Evolutionary conservation across 2,329 filamentous ascomycete species (phyloP).

Genomic region (Aspergillus pseudoterreus): DNA sequence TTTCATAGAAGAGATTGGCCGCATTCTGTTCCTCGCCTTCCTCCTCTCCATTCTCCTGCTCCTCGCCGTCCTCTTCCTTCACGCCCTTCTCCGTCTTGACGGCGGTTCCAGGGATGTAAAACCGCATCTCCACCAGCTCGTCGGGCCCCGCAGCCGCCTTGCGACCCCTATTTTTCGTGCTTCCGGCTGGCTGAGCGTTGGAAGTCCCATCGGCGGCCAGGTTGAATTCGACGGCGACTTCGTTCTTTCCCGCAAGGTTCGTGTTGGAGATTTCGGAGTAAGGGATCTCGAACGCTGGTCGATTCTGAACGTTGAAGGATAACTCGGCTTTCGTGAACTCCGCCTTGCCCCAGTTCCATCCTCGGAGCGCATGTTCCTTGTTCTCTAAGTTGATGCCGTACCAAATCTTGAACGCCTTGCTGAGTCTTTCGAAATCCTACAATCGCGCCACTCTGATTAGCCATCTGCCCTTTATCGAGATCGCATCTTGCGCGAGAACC

Average conservation of each 20-base stretch:
- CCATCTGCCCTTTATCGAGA: too few relatives aligned
- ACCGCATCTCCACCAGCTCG: slow-evolving; percentile 96
- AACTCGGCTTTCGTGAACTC: slow-evolving; percentile 95
- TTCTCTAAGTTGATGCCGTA: slow-evolving; percentile 90
- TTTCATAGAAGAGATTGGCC: slow-evolving; percentile 96
- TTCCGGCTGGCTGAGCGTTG: slow-evolving; percentile 68
- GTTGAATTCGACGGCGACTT: slow-evolving; percentile 93
- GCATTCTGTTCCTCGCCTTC: slow-evolving; percentile 85
- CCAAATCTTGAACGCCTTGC: slow-evolving; percentile 96
- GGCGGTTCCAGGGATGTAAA: slow-evolving; percentile 92
- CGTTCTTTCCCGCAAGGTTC: slow-evolving; percentile 94
- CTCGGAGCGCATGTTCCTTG: slow-evolving; percentile 88
- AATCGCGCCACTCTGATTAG: background rate
- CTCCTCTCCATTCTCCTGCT: slow-evolving; percentile 59
- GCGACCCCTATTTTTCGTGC: slow-evolving; percentile 70
- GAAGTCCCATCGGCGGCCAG: slow-evolving; percentile 69
- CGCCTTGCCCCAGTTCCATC: slow-evolving; percentile 99
- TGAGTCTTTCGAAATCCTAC: slow-evolving; percentile 81
- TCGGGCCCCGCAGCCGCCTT: slow-evolving; percentile 87
- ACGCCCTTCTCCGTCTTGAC: slow-evolving; percentile 67
- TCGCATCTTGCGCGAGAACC: background rate
- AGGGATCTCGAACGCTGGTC: slow-evolving; percentile 92
- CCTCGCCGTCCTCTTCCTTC: slow-evolving; percentile 58
- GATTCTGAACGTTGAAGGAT: slow-evolving; percentile 93
- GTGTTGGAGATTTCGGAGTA: slow-evolving; percentile 98